These are phyloP conservation scores for Lyophyllum atratum DNA, from an alignment of 768 basidiomycete species.

Conservation along the genomic window DNA sequence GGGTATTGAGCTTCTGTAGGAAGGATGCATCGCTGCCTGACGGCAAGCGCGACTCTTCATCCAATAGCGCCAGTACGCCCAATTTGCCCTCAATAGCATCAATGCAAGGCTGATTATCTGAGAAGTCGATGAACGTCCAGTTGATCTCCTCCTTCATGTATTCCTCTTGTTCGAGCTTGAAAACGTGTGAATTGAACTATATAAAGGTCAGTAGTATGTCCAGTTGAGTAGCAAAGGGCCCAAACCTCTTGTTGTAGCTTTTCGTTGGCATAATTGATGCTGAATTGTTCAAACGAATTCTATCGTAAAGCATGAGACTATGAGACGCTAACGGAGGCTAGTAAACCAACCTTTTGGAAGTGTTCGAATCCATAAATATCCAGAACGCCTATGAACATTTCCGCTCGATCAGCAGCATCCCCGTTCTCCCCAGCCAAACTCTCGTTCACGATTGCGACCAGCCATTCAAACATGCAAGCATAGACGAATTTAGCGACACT, in stretches of 20 bases:
- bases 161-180: constrained; percentile 99
- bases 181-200: constrained; percentile 98
- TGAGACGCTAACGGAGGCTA: background rate
- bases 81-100: constrained; percentile 98
- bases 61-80: constrained; percentile 90
- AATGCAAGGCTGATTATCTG: constrained; percentile 98
- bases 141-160: constrained; percentile 98
- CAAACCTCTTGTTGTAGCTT: constrained; percentile 95
- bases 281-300: constrained; percentile 97
- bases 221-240: background rate
- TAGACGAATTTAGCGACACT: constrained; percentile 99
- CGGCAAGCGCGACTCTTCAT: constrained; percentile 97
- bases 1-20: constrained; percentile 86
- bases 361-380: constrained; percentile 99
- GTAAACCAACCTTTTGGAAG: constrained; percentile 79
- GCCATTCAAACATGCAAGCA: constrained; percentile 98
- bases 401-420: constrained; percentile 84
- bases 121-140: constrained; percentile 99
- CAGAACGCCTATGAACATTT: constrained; percentile 98
- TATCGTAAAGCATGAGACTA: constrained; percentile 28
- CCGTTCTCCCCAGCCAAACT: constrained; percentile 95
- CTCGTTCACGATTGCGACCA: constrained; percentile 97
- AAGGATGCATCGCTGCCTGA: constrained; percentile 91
- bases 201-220: constrained; percentile 1
- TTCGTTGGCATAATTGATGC: constrained; percentile 99